A percentile compares a stretch with the other conserved stretches of the same genome.
These are phyloP conservation scores for Aspergillus felis DNA, from an alignment of 2,329 filamentous ascomycete species.

Conservation along the genomic window DNA sequence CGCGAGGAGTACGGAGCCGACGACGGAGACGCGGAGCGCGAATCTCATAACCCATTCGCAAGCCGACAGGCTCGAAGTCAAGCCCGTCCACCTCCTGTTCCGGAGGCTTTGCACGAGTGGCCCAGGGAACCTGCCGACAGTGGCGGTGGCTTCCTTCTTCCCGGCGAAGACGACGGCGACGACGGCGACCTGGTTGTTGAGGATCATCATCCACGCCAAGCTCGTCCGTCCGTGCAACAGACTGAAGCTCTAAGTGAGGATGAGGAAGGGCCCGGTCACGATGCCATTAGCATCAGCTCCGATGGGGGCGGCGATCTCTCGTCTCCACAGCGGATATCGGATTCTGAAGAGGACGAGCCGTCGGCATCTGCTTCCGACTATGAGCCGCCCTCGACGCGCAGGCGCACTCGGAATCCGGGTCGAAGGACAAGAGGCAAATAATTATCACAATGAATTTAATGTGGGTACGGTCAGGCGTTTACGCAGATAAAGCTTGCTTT, in stretches of 20 bases:
- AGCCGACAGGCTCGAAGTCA: conserved; percentile 3
- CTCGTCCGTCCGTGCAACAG: neutral
- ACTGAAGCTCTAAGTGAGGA: conserved; percentile 3
- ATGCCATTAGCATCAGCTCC: neutral
- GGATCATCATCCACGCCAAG: conserved; percentile 12
- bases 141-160: conserved; percentile 23
- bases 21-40: conserved; percentile 26
- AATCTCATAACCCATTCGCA: conserved; percentile 36
- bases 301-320: conserved; percentile 6
- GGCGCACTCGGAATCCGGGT: conserved; percentile 19
- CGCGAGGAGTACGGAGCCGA: conserved; percentile 68
- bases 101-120: neutral
- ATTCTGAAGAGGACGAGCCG: conserved; percentile 1
- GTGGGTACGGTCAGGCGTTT: neutral
- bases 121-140: conserved; percentile 14
- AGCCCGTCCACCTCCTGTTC: neutral
- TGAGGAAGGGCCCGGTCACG: conserved; percentile 3
- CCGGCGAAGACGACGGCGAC: conserved; percentile 19
- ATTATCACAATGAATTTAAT: neutral
- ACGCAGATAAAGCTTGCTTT: neutral
- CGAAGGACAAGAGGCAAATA: conserved; percentile 1
- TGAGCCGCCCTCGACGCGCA: conserved; percentile 16
- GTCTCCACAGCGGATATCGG: conserved; percentile 4
- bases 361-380: conserved; percentile 16
- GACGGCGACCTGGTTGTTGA: conserved; percentile 30